Conservation (phyloP, 2,329 filamentous ascomycete genomes). For the Trichoderma pleuroti region DNA sequence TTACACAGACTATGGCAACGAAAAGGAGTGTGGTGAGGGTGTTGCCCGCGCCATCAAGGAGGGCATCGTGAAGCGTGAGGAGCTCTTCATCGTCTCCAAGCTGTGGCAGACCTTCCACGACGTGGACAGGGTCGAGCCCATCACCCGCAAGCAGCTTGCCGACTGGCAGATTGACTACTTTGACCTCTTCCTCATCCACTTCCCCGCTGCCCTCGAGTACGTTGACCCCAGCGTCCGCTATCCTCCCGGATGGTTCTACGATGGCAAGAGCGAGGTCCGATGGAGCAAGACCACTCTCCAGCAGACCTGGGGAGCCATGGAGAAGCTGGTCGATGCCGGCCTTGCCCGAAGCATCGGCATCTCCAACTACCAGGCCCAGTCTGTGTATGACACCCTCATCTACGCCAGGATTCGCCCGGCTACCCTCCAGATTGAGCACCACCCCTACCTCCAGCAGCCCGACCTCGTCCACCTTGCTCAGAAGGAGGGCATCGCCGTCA, state of each 20-base stretch:
- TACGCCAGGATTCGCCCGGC: slow-evolving; percentile 73
- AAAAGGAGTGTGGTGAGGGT: slow-evolving; percentile 73
- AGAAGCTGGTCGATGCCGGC: slow-evolving; percentile 64
- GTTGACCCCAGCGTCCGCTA: slow-evolving; percentile 76
- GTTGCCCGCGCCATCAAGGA: slow-evolving; percentile 77
- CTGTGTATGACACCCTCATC: slow-evolving; percentile 74
- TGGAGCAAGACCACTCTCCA: slow-evolving; percentile 68
- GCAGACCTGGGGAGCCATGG: slow-evolving; percentile 81
- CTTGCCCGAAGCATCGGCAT: slow-evolving; percentile 73
- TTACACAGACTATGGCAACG: slow-evolving; percentile 72
- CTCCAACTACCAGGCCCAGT: slow-evolving; percentile 76
- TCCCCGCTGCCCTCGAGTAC: slow-evolving; percentile 82
- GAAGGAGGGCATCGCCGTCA: slow-evolving; percentile 67
- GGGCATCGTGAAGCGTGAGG: slow-evolving; percentile 74
- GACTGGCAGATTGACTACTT: slow-evolving; percentile 88
- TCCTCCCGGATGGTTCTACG: slow-evolving; percentile 73
- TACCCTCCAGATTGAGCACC: slow-evolving; percentile 84
- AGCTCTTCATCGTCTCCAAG: slow-evolving; percentile 90
- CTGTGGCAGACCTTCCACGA: slow-evolving; percentile 93
- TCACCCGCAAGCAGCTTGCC: slow-evolving; percentile 70
- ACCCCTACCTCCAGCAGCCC: slow-evolving; percentile 79
- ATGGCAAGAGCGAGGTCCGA: slow-evolving; percentile 58
- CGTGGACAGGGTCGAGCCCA: slow-evolving; percentile 69
- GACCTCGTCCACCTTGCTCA: slow-evolving; percentile 67
- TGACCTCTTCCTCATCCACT: slow-evolving; percentile 86